Conservation (phyloP, 1,284 basidiomycete genomes). For the Microbotryomycetes sp. region DNA sequence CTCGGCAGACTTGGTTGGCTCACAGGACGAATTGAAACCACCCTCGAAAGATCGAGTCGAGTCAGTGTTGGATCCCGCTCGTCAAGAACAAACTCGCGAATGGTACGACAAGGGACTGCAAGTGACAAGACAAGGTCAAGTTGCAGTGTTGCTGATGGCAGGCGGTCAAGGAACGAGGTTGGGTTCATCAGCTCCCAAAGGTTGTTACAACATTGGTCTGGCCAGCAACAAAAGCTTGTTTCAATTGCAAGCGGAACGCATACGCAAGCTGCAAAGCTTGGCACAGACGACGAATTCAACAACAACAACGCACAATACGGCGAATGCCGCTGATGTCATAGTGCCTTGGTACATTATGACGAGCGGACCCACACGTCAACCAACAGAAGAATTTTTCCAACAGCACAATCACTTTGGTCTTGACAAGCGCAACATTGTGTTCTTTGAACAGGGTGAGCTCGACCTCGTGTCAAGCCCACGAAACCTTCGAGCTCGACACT, state of each 20-base stretch:
- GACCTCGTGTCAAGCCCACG: not conserved
- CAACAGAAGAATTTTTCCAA: constrained; percentile 81
- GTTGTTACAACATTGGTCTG: constrained; percentile 94
- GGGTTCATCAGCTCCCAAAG: constrained; percentile 88
- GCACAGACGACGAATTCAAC: constrained; percentile 49
- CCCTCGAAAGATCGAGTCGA: constrained; percentile 68
- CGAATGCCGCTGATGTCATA: constrained; percentile 39
- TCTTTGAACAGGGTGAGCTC: constrained; percentile 90
- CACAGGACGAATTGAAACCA: constrained; percentile 48
- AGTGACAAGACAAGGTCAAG: constrained; percentile 72
- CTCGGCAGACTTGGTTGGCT: constrained; percentile 50
- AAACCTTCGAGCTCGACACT: not conserved
- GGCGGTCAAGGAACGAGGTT: constrained; percentile 95
- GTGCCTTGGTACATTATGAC: constrained; percentile 99
- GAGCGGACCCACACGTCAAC: constrained; percentile 82
- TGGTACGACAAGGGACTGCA: constrained; percentile 71
- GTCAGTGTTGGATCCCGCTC: constrained; percentile 50
- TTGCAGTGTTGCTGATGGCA: constrained; percentile 92
- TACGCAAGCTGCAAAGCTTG: constrained; percentile 69
- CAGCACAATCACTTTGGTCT: constrained; percentile 80
- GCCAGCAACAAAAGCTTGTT: constrained; percentile 91
- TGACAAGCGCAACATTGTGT: constrained; percentile 67
- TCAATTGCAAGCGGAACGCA: constrained; percentile 93
- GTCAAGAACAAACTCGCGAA: constrained; percentile 54
- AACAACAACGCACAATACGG: constrained; percentile 47